Conservation (phyloP, 768 basidiomycete species). For the Naganishia kalamii region DNA sequence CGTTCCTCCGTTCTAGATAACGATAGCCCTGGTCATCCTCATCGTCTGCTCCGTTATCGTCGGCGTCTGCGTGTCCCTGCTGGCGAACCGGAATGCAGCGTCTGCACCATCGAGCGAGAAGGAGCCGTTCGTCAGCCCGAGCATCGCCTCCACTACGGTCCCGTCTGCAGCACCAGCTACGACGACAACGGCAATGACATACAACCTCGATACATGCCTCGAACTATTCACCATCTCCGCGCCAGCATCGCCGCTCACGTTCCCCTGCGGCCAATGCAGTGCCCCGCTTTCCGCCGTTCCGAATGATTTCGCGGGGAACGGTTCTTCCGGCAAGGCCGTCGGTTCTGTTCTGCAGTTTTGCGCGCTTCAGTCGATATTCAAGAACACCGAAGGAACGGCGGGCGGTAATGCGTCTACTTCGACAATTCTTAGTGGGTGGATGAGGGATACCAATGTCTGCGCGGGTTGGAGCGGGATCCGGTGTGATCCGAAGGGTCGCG, state of each 20-base stretch:
- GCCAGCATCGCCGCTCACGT: slow-evolving; percentile 29
- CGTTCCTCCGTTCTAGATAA: slow-evolving; percentile 6
- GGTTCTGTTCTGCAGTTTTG: slow-evolving; percentile 46
- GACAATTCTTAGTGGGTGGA: slow-evolving; percentile 26
- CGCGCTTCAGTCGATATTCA: slow-evolving; percentile 38
- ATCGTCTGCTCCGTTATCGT: slow-evolving; percentile 26
- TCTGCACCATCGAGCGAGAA: slow-evolving; percentile 7
- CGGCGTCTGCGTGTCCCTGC: slow-evolving; percentile 33
- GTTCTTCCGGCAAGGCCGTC: slow-evolving; percentile 27
- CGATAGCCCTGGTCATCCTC: slow-evolving; percentile 28
- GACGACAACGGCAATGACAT: slow-evolving; percentile 15
- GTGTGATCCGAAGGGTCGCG: slow-evolving; percentile 39
- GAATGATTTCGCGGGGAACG: slow-evolving; percentile 37
- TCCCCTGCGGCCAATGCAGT: slow-evolving; percentile 43
- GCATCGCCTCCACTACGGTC: slow-evolving; percentile 14
- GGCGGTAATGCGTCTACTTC: neutral
- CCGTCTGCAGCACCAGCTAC: slow-evolving; percentile 23
- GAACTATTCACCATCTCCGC: slow-evolving; percentile 30
- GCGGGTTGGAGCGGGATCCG: slow-evolving; percentile 41
- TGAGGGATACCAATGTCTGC: slow-evolving; percentile 36
- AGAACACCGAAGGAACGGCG: slow-evolving; percentile 11
- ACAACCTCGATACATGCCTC: slow-evolving; percentile 36
- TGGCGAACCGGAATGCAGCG: slow-evolving; percentile 13
- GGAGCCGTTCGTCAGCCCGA: neutral
- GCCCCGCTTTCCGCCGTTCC: slow-evolving; percentile 35